phyloP scores from a whole-genome alignment of 331 rosid genomes.

The Acacia pycnantha region DNA sequence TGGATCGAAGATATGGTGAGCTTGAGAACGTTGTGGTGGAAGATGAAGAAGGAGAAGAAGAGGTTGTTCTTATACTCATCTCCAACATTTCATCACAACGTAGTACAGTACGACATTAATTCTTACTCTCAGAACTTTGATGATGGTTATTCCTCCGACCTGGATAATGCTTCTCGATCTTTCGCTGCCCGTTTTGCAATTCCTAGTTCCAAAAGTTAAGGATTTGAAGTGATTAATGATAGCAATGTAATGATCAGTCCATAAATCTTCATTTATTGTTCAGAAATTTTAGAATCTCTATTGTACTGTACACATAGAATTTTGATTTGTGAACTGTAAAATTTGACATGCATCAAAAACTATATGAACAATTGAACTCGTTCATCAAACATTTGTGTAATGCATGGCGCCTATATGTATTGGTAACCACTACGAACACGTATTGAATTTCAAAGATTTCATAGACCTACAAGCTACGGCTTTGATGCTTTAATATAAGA shows the following conservation, averaged over 20 bases:
- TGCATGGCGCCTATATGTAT: background rate
- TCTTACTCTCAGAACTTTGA: slow-evolving; percentile 67
- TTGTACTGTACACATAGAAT: background rate
- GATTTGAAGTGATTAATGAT: background rate
- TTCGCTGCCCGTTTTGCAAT: slow-evolving; percentile 73
- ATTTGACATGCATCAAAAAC: background rate
- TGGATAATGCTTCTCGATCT: slow-evolving; percentile 47
- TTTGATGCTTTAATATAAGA: too few relatives aligned
- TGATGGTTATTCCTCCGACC: slow-evolving; percentile 49
- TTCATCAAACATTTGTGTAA: background rate
- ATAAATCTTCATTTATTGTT: background rate
- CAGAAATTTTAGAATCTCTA: background rate
- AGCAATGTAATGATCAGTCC: background rate
- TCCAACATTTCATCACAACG: background rate
- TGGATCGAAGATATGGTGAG: slow-evolving; percentile 27
- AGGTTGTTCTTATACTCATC: slow-evolving; percentile 21
- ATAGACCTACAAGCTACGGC: background rate
- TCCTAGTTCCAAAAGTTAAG: slow-evolving; percentile 30
- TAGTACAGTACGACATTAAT: slow-evolving; percentile 42
- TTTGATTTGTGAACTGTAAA: background rate
- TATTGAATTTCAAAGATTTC: background rate
- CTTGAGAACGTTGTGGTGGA: slow-evolving; percentile 48
- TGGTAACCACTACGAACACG: background rate
- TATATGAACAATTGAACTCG: background rate
- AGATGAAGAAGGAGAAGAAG: slow-evolving; percentile 49